Conservation (phyloP, 306 rosid species). For the Cicer judaicum region DNA sequence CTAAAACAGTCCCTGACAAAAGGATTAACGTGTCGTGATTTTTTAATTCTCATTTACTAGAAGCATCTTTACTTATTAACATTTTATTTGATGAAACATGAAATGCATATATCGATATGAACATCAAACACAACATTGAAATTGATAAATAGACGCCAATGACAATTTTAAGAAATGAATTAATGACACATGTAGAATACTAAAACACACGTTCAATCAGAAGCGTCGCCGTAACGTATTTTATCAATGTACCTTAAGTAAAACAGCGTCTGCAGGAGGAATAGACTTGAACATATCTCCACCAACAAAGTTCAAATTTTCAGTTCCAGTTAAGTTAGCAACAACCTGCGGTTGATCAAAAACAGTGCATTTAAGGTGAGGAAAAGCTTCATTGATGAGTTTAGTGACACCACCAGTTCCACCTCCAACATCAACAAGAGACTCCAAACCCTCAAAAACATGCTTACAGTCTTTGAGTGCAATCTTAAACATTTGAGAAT, state of each 20-base stretch:
- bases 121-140: no score
- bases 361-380: constrained; percentile 55
- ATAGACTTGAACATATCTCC: constrained; percentile 62
- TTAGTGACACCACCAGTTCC: constrained; percentile 46
- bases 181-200: no score
- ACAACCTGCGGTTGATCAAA: constrained; percentile 58
- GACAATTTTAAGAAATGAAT: no score
- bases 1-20: no score
- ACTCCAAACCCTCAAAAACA: constrained; percentile 53
- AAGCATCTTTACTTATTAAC: no score
- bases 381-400: constrained; percentile 49
- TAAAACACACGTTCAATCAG: no score
- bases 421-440: constrained; percentile 54
- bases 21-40: no score
- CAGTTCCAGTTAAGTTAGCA: constrained; percentile 30
- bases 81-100: no score
- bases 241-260: constrained; percentile 48
- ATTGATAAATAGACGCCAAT: no score
- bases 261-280: constrained; percentile 56
- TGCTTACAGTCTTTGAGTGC: constrained; percentile 46
- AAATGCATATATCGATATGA: no score
- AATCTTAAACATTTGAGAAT: constrained; percentile 15
- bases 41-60: no score
- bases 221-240: not conserved
- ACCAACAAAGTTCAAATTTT: constrained; percentile 55